Evolutionary conservation across 495 filamentous ascomycete genomes (phyloP), one percentile per base, ranked within the genome.

Genomic region (Apiosordaria backusii): DNA sequence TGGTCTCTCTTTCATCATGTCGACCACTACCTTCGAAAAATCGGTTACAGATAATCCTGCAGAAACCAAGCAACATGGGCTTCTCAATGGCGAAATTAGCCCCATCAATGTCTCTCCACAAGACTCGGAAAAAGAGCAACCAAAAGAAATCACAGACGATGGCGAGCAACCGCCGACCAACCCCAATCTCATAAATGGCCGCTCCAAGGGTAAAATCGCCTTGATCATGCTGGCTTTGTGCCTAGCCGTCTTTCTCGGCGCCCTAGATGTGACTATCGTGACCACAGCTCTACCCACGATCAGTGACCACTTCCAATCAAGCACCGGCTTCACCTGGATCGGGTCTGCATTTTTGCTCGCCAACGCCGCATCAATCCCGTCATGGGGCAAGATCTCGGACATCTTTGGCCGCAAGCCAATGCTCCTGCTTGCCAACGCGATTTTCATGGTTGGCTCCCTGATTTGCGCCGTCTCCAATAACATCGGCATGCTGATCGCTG

Each of bases 201-300:
- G 35, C 35, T 45, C 35, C n/a, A 21, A 55, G n/a, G n/a, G n/a
- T n/a, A 7, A 55, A 22, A 21, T 23, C 18, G 52, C 22, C 22
- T n/a, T 55, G n/a, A 55, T 55, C 18, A 55, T 55, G 52, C n/a
- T 23, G n/a, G n/a, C 52, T 1, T 55, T 55, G 52, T 55, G 52
- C 22, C n/a, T 23, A 18, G 52, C 52, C 9, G 52, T 55, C n/a
- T 55, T 55, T 22, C 52, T 55, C 52, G n/a, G n/a, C n/a, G 52
- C 52, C 18, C 10, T 55, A 23, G 52, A 55, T n/a, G n/a, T 21
- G 18, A 55, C 52, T 6, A 55, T 55, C 22, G 52, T 55, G 16
- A 21, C 52, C 2, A 55, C 52, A 22, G 52, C 52, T n/a, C 52
- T 55, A 21, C 52, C 52, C 18, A 55, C 52, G 5, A 55, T 55